These are phyloP conservation scores for Phallus indusiatus DNA, from an alignment of 768 basidiomycete genomes.

Conservation along the genomic window DNA sequence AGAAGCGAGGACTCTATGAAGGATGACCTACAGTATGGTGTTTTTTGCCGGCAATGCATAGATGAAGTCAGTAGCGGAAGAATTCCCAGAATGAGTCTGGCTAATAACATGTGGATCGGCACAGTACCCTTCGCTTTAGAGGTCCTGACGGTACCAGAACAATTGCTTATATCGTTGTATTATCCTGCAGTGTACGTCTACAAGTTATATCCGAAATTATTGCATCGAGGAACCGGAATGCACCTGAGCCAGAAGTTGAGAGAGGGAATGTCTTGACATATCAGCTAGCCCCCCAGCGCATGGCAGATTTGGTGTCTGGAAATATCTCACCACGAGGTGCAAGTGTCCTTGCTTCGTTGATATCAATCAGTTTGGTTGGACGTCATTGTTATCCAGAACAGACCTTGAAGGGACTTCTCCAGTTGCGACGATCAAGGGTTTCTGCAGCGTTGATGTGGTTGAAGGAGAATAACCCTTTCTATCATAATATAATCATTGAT, in stretches of 20 bases:
- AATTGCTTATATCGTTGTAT: slow-evolving; percentile 23
- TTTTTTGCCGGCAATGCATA: too few species aligned
- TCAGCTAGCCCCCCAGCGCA: slow-evolving; percentile 22
- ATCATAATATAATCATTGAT: slow-evolving; percentile 21
- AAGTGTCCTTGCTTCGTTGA: slow-evolving; percentile 20
- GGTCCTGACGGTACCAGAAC: slow-evolving; percentile 27
- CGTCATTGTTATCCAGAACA: too few species aligned
- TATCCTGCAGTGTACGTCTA: slow-evolving; percentile 26
- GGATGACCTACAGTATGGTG: too few species aligned
- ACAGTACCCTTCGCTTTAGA: slow-evolving; percentile 20
- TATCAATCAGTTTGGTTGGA: slow-evolving; percentile 30
- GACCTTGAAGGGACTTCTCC: slow-evolving; percentile 21
- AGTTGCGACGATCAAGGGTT: too few species aligned
- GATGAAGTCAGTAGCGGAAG: too few species aligned
- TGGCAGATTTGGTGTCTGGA: slow-evolving; percentile 26
- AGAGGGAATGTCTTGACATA: too few species aligned
- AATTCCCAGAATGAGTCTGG: slow-evolving; percentile 22
- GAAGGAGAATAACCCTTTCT: slow-evolving; percentile 28
- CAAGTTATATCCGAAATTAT: slow-evolving; percentile 28
- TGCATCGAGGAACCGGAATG: slow-evolving; percentile 13
- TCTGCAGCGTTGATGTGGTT: slow-evolving; percentile 28
- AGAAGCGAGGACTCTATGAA: too few species aligned
- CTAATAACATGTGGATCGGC: slow-evolving; percentile 34
- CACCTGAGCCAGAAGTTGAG: slow-evolving; percentile 23
- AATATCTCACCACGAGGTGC: slow-evolving; percentile 24